Evolutionary conservation across 2,329 filamentous ascomycete species (phyloP), one percentile per base, ranked within the genome.

Genomic region (Claviceps quebecensis): DNA sequence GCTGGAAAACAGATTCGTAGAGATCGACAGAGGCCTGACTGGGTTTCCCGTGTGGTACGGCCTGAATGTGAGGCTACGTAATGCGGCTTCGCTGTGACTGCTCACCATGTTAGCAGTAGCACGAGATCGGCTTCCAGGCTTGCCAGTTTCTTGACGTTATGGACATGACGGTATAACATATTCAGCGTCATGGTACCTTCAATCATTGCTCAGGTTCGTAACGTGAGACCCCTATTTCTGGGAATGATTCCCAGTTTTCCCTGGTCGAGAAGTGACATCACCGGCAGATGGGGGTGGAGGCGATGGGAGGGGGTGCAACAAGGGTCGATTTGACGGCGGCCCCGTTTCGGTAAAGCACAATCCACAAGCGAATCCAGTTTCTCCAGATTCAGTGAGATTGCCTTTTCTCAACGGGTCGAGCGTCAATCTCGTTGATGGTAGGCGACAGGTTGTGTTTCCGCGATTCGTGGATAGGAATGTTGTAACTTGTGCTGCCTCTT

Each of bases 221-320:
- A 34, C 29, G 29, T 34, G 6, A 47, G 29, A 14, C 9, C 6
- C 38, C 36, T 40, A 17, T n/a, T 39, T 23, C 13, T 14, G 11
- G 16, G 9, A 13, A 45, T 44, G 29, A 43, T 47, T 29, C 34
- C 45, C 46, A 36, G 46, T 45, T 52, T 51, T 6, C n/a, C 14
- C 39, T 44, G 23, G 37, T 16, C 7, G 48, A 50, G 48, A 50
- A n/a, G 16, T 45, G 14, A 45, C 52, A 51, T 49, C 45, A 53
- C 52, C 29, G 7, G 29, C 29, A 26, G 17, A 37, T 16, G 3
- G 45, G 23, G 34, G 34, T 40, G 38, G 43, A 26, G 43, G 26
- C 26, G 29, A 51, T 37, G 48, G 17, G 48, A 45, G 22, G 38
- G 37, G 38, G 14, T 26, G 44, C 23, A 26, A 26, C 36, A 36